These are phyloP conservation scores for Suhomyces chickasaworum DNA, from an alignment of 1,139 yeast genomes.

Conservation along the genomic window DNA sequence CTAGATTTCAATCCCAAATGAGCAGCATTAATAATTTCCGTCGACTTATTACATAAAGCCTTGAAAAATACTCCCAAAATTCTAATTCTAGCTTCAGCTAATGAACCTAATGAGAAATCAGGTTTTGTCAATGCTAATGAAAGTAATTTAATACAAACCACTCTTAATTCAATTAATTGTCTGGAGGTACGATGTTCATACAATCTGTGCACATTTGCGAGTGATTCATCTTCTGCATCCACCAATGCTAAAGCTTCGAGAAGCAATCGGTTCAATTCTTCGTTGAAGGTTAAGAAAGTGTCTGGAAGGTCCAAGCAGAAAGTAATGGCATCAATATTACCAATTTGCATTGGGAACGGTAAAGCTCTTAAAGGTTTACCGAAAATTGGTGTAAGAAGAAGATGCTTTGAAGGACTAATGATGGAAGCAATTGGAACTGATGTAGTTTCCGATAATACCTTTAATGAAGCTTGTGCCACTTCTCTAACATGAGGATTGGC, in stretches of 20 bases:
- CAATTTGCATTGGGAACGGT: slow-evolving; percentile 98
- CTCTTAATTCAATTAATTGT: slow-evolving; percentile 81
- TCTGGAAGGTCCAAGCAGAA: slow-evolving; percentile 82
- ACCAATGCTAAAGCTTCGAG: slow-evolving; percentile 92
- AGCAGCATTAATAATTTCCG: slow-evolving; percentile 90
- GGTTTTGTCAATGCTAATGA: slow-evolving; percentile 84
- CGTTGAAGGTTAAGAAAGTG: slow-evolving; percentile 82
- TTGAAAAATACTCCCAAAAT: slow-evolving; percentile 94
- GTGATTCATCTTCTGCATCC: slow-evolving; percentile 96
- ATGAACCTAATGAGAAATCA: slow-evolving; percentile 73
- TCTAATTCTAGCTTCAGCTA: slow-evolving; percentile 80
- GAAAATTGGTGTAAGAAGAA: slow-evolving; percentile 87
- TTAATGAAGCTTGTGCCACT: slow-evolving; percentile 74
- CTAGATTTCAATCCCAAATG: slow-evolving; percentile 84
- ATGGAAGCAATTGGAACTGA: slow-evolving; percentile 69
- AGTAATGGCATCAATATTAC: slow-evolving; percentile 94
- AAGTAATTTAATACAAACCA: slow-evolving; percentile 82
- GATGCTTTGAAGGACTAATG: slow-evolving; percentile 79
- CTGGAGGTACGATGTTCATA: slow-evolving; percentile 87
- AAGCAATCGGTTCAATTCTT: slow-evolving; percentile 79
- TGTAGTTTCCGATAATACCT: slow-evolving; percentile 68
- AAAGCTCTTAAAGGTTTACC: slow-evolving; percentile 95
- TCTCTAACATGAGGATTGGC: slow-evolving; percentile 81
- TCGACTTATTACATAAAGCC: slow-evolving; percentile 82
- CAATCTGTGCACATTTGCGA: slow-evolving; percentile 83